Conservation (phyloP, 441 rosid genomes). For the Capsella rubella region DNA sequence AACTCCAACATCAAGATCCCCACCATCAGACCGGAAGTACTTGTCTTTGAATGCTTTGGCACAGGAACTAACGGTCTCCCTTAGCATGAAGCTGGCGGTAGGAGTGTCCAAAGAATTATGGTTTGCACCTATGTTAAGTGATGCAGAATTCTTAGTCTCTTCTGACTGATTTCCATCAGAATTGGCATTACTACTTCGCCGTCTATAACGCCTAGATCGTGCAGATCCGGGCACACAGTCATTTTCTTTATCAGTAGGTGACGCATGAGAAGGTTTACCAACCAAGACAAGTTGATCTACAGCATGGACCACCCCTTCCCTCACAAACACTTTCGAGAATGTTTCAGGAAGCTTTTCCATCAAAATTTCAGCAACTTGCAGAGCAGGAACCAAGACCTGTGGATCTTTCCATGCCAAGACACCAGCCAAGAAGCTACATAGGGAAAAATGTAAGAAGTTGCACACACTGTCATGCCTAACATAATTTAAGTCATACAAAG, state of each 20-base stretch:
- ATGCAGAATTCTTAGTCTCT: constrained; percentile 66
- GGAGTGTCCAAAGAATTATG: constrained; percentile 76
- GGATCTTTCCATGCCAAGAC: constrained; percentile 99
- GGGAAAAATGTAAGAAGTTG: constrained; percentile 34
- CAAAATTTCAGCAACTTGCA: constrained; percentile 95
- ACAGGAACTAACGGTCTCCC: constrained; percentile 76
- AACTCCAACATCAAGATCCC: constrained; percentile 86
- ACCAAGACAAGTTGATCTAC: constrained; percentile 90
- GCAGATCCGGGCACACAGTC: constrained; percentile 78
- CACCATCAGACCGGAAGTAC: constrained; percentile 81
- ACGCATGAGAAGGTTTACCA: constrained; percentile 65
- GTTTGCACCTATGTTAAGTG: constrained; percentile 71
- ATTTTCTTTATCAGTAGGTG: constrained; percentile 76
- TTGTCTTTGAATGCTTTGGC: constrained; percentile 96
- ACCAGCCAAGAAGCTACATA: constrained; percentile 92
- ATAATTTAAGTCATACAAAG: constrained; percentile 22
- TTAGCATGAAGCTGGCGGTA: constrained; percentile 68
- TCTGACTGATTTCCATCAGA: constrained; percentile 73
- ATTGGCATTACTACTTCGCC: constrained; percentile 72
- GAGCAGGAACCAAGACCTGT: constrained; percentile 97
- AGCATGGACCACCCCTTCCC: constrained; percentile 99
- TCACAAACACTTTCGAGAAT: constrained; percentile 92
- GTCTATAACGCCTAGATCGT: constrained; percentile 92
- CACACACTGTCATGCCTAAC: constrained; percentile 19
- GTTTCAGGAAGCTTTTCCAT: constrained; percentile 99